These are phyloP conservation scores for Colletotrichum phormii DNA, from an alignment of 2,329 filamentous ascomycete genomes.

Conservation along the genomic window DNA sequence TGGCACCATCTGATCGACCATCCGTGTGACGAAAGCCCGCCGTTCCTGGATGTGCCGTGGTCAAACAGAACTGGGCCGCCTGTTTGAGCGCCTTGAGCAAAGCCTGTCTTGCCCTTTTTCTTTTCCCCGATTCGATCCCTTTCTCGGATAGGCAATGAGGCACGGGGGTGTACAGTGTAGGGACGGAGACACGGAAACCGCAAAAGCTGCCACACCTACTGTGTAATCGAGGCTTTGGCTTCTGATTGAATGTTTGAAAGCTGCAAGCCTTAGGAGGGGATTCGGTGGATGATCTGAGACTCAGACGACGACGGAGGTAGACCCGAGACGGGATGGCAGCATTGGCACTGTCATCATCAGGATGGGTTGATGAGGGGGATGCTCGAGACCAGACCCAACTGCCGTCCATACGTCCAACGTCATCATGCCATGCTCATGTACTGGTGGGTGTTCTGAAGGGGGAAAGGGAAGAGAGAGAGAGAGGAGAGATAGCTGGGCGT, in stretches of 20 bases:
- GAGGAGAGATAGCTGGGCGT: not conserved
- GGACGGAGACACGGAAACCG: not conserved
- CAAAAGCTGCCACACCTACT: not conserved
- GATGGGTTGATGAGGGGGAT: constrained; percentile 1
- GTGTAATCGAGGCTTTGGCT: not conserved
- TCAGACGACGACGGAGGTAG: not conserved
- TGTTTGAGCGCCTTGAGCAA: not conserved
- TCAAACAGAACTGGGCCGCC: constrained; percentile 11
- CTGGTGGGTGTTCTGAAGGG: not conserved
- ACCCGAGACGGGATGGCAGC: constrained; percentile 2
- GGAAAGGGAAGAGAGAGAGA: not conserved
- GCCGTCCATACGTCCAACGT: constrained; percentile 31
- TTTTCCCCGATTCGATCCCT: constrained; percentile 18
- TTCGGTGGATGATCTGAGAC: not conserved
- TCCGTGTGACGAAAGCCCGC: constrained; percentile 26
- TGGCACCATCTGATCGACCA: constrained; percentile 36
- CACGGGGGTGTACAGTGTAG: constrained; percentile 3
- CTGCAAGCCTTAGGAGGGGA: not conserved
- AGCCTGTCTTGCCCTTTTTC: not conserved
- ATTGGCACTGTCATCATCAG: not conserved
- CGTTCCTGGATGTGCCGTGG: constrained; percentile 30
- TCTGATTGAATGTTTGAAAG: not conserved
- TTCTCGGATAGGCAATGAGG: constrained; percentile 24
- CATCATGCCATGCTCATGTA: constrained; percentile 23
- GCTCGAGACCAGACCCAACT: not conserved